phyloP scores from a whole-genome alignment of 2,329 filamentous ascomycete species.

The Thielaviopsis ethacetica region DNA sequence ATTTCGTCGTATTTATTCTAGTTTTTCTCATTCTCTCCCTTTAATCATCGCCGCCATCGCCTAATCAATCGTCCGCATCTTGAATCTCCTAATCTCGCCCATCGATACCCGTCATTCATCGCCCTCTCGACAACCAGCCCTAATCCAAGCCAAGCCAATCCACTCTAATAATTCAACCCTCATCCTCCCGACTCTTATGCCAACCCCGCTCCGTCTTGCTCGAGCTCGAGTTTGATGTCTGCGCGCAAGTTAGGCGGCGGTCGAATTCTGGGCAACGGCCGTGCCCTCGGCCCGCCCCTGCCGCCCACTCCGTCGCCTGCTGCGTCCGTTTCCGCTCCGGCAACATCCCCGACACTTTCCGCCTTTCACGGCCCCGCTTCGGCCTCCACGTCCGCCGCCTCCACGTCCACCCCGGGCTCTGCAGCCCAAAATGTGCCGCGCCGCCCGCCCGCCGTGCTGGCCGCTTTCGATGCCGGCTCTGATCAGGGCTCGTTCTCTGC shows the following conservation, averaged over 20 bases:
- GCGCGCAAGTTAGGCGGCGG: slow-evolving; percentile 80
- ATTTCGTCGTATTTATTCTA: too few species aligned
- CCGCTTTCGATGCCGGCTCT: background rate
- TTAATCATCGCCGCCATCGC: too few species aligned
- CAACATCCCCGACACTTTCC: slow-evolving; percentile 6
- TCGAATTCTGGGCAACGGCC: slow-evolving; percentile 75
- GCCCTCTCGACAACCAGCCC: background rate
- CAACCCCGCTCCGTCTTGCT: slow-evolving; percentile 6
- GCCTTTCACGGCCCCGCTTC: slow-evolving; percentile 1
- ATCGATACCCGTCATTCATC: too few species aligned
- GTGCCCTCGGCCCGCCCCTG: slow-evolving; percentile 53
- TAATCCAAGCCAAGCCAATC: background rate
- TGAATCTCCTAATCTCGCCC: too few species aligned
- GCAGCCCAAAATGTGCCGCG: slow-evolving; percentile 1
- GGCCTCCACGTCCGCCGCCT: background rate
- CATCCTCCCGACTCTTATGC: slow-evolving; percentile 5
- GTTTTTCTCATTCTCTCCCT: too few species aligned
- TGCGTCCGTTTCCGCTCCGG: slow-evolving; percentile 17
- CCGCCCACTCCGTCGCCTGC: slow-evolving; percentile 23
- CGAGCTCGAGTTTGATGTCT: slow-evolving; percentile 42
- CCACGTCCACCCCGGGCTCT: background rate
- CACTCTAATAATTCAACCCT: background rate
- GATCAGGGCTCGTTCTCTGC: slow-evolving; percentile 34
- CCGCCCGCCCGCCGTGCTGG: background rate
- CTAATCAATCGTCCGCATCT: too few species aligned